Percentiles rank a stretch among this genome's conserved stretches.
Conservation (phyloP, 2,329 filamentous ascomycete genomes). For the Diaporthe vaccinii region DNA sequence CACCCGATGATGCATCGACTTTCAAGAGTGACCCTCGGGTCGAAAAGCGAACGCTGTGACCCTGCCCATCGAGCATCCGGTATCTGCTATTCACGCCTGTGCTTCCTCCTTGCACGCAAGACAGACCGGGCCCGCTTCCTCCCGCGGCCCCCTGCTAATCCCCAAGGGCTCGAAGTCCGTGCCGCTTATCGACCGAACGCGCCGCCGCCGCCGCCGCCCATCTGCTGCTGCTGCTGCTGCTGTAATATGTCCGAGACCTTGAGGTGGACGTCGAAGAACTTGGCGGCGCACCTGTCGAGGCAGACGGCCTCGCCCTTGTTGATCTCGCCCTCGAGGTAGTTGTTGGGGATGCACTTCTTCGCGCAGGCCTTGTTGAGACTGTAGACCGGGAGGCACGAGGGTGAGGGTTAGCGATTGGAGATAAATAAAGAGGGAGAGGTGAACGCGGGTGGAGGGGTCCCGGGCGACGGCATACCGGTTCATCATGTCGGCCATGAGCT, state of each 20-base stretch:
- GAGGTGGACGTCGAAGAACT: slow-evolving; percentile 99
- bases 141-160: too few relatives aligned
- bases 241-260: slow-evolving; percentile 99
- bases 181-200: slow-evolving; percentile 44
- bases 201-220: slow-evolving; percentile 67
- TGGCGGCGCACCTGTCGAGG: slow-evolving; percentile 95
- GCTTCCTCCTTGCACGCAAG: background rate
- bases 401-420: background rate
- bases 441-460: background rate
- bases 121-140: background rate
- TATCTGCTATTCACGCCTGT: background rate
- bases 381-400: slow-evolving; percentile 13
- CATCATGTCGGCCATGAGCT: slow-evolving; percentile 98
- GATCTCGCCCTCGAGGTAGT: slow-evolving; percentile 95
- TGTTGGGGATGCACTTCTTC: slow-evolving; percentile 90
- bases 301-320: slow-evolving; percentile 99
- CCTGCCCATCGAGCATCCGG: background rate
- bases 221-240: slow-evolving; percentile 80
- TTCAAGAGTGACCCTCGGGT: background rate
- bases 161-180: background rate
- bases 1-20: background rate
- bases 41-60: background rate
- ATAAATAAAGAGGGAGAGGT: background rate
- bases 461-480: slow-evolving; percentile 76
- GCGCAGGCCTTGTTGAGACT: slow-evolving; percentile 91